Evolutionary conservation across 2,329 filamentous ascomycete species (phyloP).

Genomic region (Camptophora hylomeconis): DNA sequence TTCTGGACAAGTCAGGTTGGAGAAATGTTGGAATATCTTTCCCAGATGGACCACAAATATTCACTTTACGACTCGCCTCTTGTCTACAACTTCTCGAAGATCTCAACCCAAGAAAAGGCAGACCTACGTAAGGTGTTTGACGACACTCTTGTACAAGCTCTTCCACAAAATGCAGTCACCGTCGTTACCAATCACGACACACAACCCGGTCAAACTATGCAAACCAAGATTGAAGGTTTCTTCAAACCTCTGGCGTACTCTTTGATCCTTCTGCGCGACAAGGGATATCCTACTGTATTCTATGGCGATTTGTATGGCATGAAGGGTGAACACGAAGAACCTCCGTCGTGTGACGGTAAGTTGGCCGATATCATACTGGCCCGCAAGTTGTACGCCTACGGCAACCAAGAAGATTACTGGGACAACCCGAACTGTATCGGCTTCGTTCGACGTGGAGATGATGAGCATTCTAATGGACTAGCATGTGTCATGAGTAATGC

Average conservation of each 20-base stretch:
- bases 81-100: slow-evolving; percentile 49
- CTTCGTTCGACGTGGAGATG: slow-evolving; percentile 40
- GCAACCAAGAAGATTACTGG: slow-evolving; percentile 46
- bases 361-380: slow-evolving; percentile 44
- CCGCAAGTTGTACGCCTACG: slow-evolving; percentile 48
- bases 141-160: slow-evolving; percentile 37
- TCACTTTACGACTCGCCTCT: slow-evolving; percentile 50
- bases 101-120: slow-evolving; percentile 40
- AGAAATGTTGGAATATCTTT: slow-evolving; percentile 41
- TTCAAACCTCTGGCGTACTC: slow-evolving; percentile 55
- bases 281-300: slow-evolving; percentile 50
- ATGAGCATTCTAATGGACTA: slow-evolving; percentile 31
- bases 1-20: slow-evolving; percentile 46
- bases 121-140: slow-evolving; percentile 50
- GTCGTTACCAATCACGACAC: slow-evolving; percentile 42
- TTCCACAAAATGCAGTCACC: slow-evolving; percentile 43
- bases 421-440: slow-evolving; percentile 44
- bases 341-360: slow-evolving; percentile 38
- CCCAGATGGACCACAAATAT: slow-evolving; percentile 44
- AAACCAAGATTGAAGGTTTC: slow-evolving; percentile 44
- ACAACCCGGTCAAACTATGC: slow-evolving; percentile 15
- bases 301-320: slow-evolving; percentile 52
- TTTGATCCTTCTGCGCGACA: slow-evolving; percentile 47
- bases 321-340: slow-evolving; percentile 25
- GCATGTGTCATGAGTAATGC: slow-evolving; percentile 40